Evolutionary conservation across 2,329 filamentous ascomycete species (phyloP), one percentile per base, ranked within the genome.

Genomic region (Pseudogymnoascus sp.): DNA sequence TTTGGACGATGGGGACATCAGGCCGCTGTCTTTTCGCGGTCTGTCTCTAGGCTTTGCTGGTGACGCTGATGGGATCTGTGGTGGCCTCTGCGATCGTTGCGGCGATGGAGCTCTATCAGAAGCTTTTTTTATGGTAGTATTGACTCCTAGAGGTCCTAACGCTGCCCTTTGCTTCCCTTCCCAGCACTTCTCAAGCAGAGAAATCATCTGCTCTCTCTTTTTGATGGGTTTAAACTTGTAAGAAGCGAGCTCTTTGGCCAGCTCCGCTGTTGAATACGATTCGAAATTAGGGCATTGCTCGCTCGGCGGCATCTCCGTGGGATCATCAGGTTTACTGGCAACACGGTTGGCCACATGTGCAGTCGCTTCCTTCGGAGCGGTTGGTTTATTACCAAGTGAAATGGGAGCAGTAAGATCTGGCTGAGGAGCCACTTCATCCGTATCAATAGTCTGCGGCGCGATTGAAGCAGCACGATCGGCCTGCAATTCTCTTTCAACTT

Each of bases 221-320:
- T 86, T 89, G 30, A 91, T 76, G 1, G 85, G 76, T 69, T 91
- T 92, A 73, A 92, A 91, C 0, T 87, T 87, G 67, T 85, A 91
- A 0, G 78, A 76, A 4, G 79, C 75, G 47, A 92, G 75, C 67
- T 87, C 80, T 61, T 79, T 82, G 2, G 83, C 75, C 14, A 92
- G 74, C 62, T 88, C 82, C 7, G 78, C 73, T 63, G 87, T 85
- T 2, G 85, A 85, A 62, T 82, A 85, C 0, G 80, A 73, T 39
- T 81, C 78, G 63, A 81, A 91, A 9, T 82, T 79, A 2, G 88
- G 87, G 25, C 58, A 60, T 62, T 63, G 67, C 60, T 58, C 59
- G n/a, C n/a, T 28, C 6, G 5, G 9, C 8, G 41, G 3, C 14
- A 30, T 28, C 41, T 25, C 47, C 3, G 28, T 14, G 9, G 28